Evolutionary conservation across 1,284 basidiomycete genomes (phyloP).

Genomic region (Tausonia pullulans): DNA sequence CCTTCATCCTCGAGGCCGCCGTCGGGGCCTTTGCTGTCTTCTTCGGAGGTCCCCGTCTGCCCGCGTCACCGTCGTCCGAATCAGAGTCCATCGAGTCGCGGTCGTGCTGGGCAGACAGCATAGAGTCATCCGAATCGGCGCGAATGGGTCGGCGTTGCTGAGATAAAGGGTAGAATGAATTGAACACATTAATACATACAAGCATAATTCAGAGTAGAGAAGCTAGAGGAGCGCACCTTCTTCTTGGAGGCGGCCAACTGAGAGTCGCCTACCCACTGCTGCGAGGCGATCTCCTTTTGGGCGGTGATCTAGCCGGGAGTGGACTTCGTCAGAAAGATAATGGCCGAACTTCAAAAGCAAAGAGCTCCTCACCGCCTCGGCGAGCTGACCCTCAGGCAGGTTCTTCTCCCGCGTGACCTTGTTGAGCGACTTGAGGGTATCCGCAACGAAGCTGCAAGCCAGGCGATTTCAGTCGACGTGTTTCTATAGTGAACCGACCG

Average conservation of each 20-base stretch:
- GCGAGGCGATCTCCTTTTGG: background rate
- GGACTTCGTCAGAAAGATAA: background rate
- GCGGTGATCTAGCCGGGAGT: background rate
- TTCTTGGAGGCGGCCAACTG: background rate
- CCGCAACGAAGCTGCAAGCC: constrained; percentile 51
- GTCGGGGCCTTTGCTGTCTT: no score
- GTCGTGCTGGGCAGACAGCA: constrained; percentile 41
- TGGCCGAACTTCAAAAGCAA: background rate
- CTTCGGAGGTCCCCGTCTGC: background rate
- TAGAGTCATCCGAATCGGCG: constrained; percentile 60
- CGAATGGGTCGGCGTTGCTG: constrained; percentile 19
- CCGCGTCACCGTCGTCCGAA: constrained; percentile 28
- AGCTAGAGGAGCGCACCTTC: background rate
- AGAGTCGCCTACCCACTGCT: background rate
- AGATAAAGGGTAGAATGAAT: background rate
- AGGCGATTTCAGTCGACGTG: background rate
- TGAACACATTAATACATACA: no score
- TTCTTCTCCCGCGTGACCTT: constrained; percentile 41
- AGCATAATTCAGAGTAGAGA: background rate
- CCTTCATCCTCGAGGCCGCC: no score
- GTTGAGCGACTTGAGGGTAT: constrained; percentile 48
- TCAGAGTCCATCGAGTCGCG: constrained; percentile 24
- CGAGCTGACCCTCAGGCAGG: constrained; percentile 54
- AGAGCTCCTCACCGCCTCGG: constrained; percentile 47
- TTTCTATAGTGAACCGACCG: background rate